A percentile compares a stretch with the other conserved stretches of the same genome.
Evolutionary conservation across 2,329 filamentous ascomycete genomes (phyloP).

Genomic region (Botrytis elliptica): DNA sequence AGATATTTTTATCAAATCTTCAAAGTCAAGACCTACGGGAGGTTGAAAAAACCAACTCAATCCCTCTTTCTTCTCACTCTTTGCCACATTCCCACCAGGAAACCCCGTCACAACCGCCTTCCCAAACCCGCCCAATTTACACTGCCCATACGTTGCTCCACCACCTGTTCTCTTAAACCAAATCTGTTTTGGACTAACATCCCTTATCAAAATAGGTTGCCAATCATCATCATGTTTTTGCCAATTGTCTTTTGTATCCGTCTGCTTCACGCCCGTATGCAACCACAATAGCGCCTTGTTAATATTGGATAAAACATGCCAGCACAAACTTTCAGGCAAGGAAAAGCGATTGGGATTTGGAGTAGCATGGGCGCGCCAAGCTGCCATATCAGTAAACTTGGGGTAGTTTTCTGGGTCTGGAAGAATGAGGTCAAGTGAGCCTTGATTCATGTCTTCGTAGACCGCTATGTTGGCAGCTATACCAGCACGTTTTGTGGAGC

Average conservation of each 20-base stretch:
- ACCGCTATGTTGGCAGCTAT: conserved; percentile 41
- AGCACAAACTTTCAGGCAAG: conserved; percentile 54
- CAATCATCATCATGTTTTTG: conserved; percentile 44
- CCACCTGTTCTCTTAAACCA: conserved; percentile 51
- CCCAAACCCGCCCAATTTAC: conserved; percentile 53
- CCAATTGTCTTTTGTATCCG: conserved; percentile 30
- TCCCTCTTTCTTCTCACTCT: conserved; percentile 24
- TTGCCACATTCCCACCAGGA: conserved; percentile 25
- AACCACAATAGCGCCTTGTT: conserved; percentile 52
- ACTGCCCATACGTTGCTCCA: conserved; percentile 51
- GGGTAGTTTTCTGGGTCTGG: conserved; percentile 27
- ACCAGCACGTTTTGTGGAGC: conserved; percentile 20
- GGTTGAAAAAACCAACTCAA: conserved; percentile 14
- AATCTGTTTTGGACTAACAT: conserved; percentile 49
- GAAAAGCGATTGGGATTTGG: conserved; percentile 32
- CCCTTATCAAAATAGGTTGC: conserved; percentile 52
- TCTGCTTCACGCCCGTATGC: conserved; percentile 47
- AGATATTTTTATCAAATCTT: rapidly evolving
- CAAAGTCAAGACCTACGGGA: neutral
- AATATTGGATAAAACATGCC: conserved; percentile 53
- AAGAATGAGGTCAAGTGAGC: conserved; percentile 48
- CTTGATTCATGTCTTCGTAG: conserved; percentile 55
- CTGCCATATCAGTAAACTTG: conserved; percentile 23
- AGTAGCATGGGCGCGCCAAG: conserved; percentile 30
- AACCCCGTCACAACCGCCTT: conserved; percentile 37